Conservation (phyloP, 176 grass and related monocot genomes). For the Oryza nivara region DNA sequence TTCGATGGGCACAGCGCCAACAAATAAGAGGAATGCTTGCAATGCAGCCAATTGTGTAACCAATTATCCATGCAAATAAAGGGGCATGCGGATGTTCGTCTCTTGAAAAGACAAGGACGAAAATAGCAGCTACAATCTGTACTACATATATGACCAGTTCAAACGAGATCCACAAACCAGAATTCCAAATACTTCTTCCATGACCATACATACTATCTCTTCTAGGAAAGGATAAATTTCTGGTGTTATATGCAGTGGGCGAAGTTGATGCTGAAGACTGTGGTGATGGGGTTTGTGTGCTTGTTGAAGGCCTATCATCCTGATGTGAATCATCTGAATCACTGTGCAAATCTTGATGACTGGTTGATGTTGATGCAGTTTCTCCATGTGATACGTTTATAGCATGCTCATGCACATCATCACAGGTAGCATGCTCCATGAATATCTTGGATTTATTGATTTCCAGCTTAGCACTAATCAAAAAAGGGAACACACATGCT, state of each 20-base stretch:
- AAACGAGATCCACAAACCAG: conserved; percentile 87
- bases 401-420: conserved; percentile 59
- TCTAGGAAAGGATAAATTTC: conserved; percentile 58
- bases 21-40: conserved; percentile 86
- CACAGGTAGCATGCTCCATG: conserved; percentile 70
- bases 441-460: conserved; percentile 39
- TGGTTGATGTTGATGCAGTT: conserved; percentile 71
- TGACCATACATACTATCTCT: conserved; percentile 68
- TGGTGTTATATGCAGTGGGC: conserved; percentile 57
- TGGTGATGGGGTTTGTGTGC: conserved; percentile 45
- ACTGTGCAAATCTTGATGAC: conserved; percentile 56
- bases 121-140: conserved; percentile 82
- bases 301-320: conserved; percentile 62
- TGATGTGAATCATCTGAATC: conserved; percentile 54
- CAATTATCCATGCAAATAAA: conserved; percentile 88
- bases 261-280: conserved; percentile 58
- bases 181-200: conserved; percentile 84
- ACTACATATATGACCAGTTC: conserved; percentile 75
- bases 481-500: conserved; percentile 17
- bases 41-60: conserved; percentile 81
- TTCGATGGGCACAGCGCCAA: conserved; percentile 90
- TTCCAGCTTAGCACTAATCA: conserved; percentile 35
- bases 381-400: conserved; percentile 64
- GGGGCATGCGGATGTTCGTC: conserved; percentile 76
- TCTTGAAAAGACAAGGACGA: conserved; percentile 70